Conservation (phyloP, 179 eudicot species). For the Beta macrorhiza region DNA sequence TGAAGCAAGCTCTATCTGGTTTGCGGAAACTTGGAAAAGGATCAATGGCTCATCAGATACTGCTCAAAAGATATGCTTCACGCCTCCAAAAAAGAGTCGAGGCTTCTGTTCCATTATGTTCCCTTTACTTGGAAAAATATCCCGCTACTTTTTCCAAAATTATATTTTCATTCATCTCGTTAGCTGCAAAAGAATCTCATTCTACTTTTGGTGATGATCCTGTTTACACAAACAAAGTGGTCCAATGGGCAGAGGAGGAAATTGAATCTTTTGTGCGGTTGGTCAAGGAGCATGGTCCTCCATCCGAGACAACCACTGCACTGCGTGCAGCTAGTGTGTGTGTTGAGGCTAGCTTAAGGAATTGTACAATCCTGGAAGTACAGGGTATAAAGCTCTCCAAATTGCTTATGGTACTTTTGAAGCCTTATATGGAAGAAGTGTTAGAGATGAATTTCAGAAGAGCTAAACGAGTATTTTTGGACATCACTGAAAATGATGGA, state of each 20-base stretch:
- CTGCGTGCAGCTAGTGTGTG: conserved; percentile 80
- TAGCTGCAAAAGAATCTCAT: conserved; percentile 64
- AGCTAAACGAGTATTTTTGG: conserved; percentile 67
- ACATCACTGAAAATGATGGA: conserved; percentile 55
- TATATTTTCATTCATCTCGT: conserved; percentile 67
- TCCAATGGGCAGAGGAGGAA: conserved; percentile 95
- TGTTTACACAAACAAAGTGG: conserved; percentile 58
- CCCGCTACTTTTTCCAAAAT: conserved; percentile 80
- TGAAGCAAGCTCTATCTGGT: conserved; percentile 61
- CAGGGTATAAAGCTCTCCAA: conserved; percentile 80
- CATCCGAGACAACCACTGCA: conserved; percentile 73
- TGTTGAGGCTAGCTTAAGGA: conserved; percentile 77
- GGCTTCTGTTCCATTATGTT: conserved; percentile 68
- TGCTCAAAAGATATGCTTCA: conserved; percentile 67
- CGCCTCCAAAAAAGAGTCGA: conserved; percentile 63
- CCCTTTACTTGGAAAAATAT: conserved; percentile 76
- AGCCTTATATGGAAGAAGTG: conserved; percentile 84
- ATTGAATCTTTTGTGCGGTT: conserved; percentile 74
- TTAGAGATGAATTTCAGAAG: conserved; percentile 84
- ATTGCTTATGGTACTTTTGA: conserved; percentile 80
- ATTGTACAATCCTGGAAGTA: conserved; percentile 65
- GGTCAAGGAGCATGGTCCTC: conserved; percentile 87
- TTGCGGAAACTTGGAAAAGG: conserved; percentile 86
- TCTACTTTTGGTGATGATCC: conserved; percentile 83
- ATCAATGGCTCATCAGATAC: conserved; percentile 70